Conservation (phyloP, 306 rosid genomes). For the Prunus davidiana region DNA sequence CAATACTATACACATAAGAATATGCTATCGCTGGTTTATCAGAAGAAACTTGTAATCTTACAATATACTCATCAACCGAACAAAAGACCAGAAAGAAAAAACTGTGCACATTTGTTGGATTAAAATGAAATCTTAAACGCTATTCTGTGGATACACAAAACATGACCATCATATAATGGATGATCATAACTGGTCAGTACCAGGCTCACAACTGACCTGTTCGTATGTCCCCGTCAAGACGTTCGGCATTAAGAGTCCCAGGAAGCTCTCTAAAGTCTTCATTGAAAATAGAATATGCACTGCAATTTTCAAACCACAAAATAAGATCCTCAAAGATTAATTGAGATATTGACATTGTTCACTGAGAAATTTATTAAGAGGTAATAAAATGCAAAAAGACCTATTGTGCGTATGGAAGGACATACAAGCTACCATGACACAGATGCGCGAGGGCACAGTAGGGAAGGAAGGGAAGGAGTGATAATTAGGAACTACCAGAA, state of each 20-base stretch:
- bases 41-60: not conserved
- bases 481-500: not conserved
- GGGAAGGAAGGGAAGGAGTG: not conserved
- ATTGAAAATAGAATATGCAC: conserved; percentile 94
- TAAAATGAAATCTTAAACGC: not conserved
- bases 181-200: conserved; percentile 3
- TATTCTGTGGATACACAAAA: not conserved
- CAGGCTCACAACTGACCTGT: conserved; percentile 76
- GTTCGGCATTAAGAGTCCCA: conserved; percentile 84
- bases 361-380: not conserved
- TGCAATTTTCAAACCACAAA: conserved; percentile 30
- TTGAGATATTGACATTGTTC: not conserved
- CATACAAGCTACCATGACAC: not conserved
- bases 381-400: not conserved
- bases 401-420: no score
- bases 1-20: conserved; percentile 13
- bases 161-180: not conserved
- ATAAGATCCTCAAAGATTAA: not conserved
- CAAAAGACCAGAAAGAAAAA: not conserved
- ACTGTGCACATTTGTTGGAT: not conserved
- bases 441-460: not conserved
- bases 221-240: conserved; percentile 78
- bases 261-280: conserved; percentile 97
- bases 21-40: not conserved
- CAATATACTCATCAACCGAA: not conserved